Percentiles rank a stretch among this genome's conserved stretches.
These are phyloP conservation scores for Fusarium hostae DNA, from an alignment of 2,329 filamentous ascomycete genomes.

Conservation along the genomic window DNA sequence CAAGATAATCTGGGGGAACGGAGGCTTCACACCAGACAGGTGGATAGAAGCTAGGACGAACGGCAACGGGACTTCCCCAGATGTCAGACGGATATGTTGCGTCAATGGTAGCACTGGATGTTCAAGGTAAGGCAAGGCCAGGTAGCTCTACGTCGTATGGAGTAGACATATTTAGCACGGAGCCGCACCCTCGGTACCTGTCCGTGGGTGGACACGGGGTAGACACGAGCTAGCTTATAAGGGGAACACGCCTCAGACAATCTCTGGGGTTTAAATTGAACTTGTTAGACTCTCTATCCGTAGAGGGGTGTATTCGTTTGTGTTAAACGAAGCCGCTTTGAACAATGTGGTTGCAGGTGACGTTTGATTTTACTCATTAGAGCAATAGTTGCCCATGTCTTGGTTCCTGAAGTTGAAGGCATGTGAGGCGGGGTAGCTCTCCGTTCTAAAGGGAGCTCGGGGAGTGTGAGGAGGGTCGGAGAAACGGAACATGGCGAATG, in stretches of 20 bases:
- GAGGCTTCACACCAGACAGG: conserved; percentile 18
- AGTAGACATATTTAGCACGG: conserved; percentile 29
- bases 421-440: conserved; percentile 31
- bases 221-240: neutral
- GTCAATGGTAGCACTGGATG: neutral
- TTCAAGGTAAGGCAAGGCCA: neutral
- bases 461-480: conserved; percentile 20
- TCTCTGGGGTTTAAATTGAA: conserved; percentile 1
- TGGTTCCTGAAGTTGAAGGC: conserved; percentile 10
- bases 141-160: conserved; percentile 6
- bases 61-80: conserved; percentile 33
- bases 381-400: conserved; percentile 1
- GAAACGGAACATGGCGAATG: conserved; percentile 24
- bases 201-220: conserved; percentile 34
- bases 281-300: conserved; percentile 9
- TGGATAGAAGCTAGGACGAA: conserved; percentile 41
- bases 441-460: conserved; percentile 5
- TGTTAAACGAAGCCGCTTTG: neutral
- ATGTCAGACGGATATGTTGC: conserved; percentile 10
- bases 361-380: conserved; percentile 12
- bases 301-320: conserved; percentile 8
- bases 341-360: neutral
- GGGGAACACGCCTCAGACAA: conserved; percentile 11
- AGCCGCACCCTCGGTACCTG: conserved; percentile 42
- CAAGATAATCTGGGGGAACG: conserved; percentile 36